phyloP scores from a whole-genome alignment of 1,284 basidiomycete species.

The Boletus sp. region DNA sequence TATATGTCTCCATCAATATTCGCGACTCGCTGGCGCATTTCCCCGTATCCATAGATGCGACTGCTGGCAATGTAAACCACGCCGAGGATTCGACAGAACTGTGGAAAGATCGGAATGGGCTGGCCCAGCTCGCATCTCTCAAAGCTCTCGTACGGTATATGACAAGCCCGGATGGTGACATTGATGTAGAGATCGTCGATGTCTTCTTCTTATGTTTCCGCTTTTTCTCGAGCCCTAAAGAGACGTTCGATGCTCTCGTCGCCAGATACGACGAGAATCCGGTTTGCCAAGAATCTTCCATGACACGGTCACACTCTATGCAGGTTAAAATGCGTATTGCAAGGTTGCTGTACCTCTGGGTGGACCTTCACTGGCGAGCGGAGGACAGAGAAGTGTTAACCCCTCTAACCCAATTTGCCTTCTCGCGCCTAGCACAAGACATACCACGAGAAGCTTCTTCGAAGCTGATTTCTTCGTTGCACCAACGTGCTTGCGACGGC shows the following conservation, averaged over 20 bases:
- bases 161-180: constrained; percentile 39
- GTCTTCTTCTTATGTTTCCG: constrained; percentile 78
- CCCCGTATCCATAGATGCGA: constrained; percentile 22
- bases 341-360: constrained; percentile 69
- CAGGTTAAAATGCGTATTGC: constrained; percentile 63
- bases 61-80: constrained; percentile 21
- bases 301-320: constrained; percentile 42
- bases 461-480: constrained; percentile 24
- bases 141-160: constrained; percentile 46
- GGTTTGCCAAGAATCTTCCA: constrained; percentile 30
- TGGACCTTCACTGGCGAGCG: constrained; percentile 70
- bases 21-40: constrained; percentile 31
- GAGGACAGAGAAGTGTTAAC: constrained; percentile 42
- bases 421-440: constrained; percentile 26
- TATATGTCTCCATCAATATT: constrained; percentile 25
- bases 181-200: constrained; percentile 38
- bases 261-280: constrained; percentile 53
- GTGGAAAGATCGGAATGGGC: constrained; percentile 28
- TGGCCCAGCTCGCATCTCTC: constrained; percentile 37
- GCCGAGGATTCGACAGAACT: constrained; percentile 29
- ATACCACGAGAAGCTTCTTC: constrained; percentile 31
- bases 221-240: constrained; percentile 59
- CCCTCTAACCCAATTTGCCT: constrained; percentile 36
- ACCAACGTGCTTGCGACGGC: constrained; percentile 22
- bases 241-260: constrained; percentile 53